phyloP scores from a whole-genome alignment of 2,329 filamentous ascomycete species.

The Talaromyces sp. region DNA sequence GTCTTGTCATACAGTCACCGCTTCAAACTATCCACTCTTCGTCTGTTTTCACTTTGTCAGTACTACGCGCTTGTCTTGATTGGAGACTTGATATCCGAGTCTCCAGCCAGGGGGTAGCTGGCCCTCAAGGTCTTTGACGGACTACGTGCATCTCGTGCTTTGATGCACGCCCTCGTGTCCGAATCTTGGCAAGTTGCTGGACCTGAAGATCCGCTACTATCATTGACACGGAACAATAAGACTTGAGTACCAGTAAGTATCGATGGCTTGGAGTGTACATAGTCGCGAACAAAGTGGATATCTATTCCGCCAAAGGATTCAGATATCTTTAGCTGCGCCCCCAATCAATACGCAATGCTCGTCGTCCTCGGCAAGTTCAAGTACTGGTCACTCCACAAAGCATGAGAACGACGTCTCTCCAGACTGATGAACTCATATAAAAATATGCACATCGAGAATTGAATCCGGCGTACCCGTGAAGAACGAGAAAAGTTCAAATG shows the following conservation, averaged over 20 bases:
- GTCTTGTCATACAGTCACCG: not conserved
- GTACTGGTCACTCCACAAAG: not conserved
- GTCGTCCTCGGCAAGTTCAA: too few relatives aligned
- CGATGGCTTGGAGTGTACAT: not conserved
- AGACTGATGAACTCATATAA: not conserved
- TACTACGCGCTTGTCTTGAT: not conserved
- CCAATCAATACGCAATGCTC: not conserved
- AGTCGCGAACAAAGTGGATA: not conserved
- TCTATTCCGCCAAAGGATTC: not conserved
- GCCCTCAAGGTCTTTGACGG: not conserved
- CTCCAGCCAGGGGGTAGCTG: not conserved
- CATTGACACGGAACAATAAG: not conserved
- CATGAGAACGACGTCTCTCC: not conserved
- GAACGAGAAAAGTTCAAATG: not conserved
- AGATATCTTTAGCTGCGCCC: not conserved
- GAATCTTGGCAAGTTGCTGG: not conserved
- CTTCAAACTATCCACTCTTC: not conserved
- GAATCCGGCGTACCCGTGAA: not conserved
- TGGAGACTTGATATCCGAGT: not conserved
- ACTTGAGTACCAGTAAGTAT: too few relatives aligned
- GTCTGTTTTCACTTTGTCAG: not conserved
- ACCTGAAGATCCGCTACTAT: not conserved
- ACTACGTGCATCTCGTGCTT: not conserved
- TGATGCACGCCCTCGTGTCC: not conserved
- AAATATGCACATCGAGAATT: not conserved